Conservation (phyloP, 805 yeast species). For the Zygoascus bituminiphila region DNA sequence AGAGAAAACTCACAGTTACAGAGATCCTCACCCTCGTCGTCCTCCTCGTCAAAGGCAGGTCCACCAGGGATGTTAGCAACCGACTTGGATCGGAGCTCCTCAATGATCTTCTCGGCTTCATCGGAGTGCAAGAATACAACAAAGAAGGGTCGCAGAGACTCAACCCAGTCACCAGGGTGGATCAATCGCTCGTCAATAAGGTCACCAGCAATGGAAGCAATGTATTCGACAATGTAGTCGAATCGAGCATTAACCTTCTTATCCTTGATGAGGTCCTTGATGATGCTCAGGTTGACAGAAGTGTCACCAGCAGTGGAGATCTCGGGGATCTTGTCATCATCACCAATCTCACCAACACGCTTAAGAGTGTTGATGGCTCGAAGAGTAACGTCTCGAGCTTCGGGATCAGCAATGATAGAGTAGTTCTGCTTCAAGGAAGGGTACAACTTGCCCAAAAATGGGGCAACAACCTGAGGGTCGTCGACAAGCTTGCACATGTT, state of each 20-base stretch:
- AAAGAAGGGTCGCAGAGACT: conserved; percentile 84
- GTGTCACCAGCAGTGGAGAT: conserved; percentile 98
- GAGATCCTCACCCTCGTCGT: conserved; percentile 73
- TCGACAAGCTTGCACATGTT: conserved; percentile 99
- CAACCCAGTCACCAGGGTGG: conserved; percentile 87
- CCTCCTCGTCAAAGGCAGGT: conserved; percentile 83
- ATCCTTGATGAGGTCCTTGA: conserved; percentile 62
- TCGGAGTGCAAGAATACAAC: conserved; percentile 92
- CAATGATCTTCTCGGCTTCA: conserved; percentile 83
- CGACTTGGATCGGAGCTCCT: conserved; percentile 91
- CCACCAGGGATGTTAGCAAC: conserved; percentile 97
- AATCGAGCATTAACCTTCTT: conserved; percentile 62
- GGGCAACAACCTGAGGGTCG: conserved; percentile 99
- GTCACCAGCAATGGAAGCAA: conserved; percentile 97
- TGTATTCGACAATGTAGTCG: conserved; percentile 66
- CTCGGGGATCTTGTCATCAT: conserved; percentile 87
- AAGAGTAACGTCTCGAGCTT: conserved; percentile 96
- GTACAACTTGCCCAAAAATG: conserved; percentile 89
- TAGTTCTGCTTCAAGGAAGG: conserved; percentile 94
- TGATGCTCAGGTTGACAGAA: conserved; percentile 73
- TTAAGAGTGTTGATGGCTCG: conserved; percentile 96
- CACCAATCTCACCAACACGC: conserved; percentile 97
- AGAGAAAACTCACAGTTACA: conserved; percentile 99
- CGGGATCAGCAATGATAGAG: conserved; percentile 98
- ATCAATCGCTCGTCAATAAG: conserved; percentile 96